phyloP scores from a whole-genome alignment of 1,284 basidiomycete genomes.

The Peniophora sp. region DNA sequence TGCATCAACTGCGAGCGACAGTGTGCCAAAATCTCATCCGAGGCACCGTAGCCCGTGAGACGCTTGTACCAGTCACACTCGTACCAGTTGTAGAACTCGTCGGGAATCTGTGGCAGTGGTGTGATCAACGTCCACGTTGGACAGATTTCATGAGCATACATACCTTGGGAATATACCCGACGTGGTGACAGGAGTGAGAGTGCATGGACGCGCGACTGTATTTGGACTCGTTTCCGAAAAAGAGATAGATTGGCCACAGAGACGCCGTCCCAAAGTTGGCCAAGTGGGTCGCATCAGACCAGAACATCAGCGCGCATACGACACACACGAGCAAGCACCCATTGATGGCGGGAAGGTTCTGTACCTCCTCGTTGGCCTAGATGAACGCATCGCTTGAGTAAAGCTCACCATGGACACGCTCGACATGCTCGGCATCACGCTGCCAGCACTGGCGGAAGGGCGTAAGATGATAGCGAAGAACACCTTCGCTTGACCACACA shows the following conservation, averaged over 20 bases:
- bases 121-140: background rate
- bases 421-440: background rate
- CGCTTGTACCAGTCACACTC: too few species aligned
- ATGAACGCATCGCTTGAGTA: constrained; percentile 12
- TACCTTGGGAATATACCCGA: constrained; percentile 26
- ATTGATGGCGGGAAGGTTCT: constrained; percentile 9
- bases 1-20: constrained; percentile 17
- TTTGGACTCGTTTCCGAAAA: constrained; percentile 28
- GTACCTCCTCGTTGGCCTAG: constrained; percentile 15
- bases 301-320: constrained; percentile 23
- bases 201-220: constrained; percentile 18
- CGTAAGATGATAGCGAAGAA: constrained; percentile 6
- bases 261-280: constrained; percentile 23
- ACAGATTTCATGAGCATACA: background rate
- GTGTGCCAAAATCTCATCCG: constrained; percentile 10
- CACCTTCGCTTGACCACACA: constrained; percentile 2
- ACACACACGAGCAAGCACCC: constrained; percentile 14
- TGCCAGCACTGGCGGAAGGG: constrained; percentile 9
- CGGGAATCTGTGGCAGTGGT: background rate
- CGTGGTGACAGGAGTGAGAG: constrained; percentile 21
- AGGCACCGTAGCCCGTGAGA: background rate
- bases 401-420: constrained; percentile 4
- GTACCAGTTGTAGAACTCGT: background rate
- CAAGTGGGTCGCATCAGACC: constrained; percentile 29
- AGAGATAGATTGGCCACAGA: constrained; percentile 30